Base-by-base conservation (phyloP, 2,329 filamentous ascomycete genomes). In the Ophiostoma sp. region DNA sequence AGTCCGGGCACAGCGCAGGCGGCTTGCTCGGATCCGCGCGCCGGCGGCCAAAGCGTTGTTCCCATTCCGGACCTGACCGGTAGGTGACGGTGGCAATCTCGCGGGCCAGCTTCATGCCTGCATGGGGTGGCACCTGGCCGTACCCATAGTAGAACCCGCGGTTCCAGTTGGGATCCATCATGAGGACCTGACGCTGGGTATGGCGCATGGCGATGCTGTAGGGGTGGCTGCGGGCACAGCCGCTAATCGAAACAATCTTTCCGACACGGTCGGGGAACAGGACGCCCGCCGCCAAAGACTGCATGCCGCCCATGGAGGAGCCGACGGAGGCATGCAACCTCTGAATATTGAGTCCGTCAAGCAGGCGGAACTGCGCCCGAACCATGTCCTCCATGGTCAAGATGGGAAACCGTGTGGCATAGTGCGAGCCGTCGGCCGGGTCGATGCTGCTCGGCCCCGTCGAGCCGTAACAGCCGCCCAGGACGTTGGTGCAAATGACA, bases 151-250 rank as follows among this genome's bases (percentile, higher is more conserved):
- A 98, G 84, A 95, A 97, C 1, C 96, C 96, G 48, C 96, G 90
- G 77, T 93, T 93, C 96, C 96, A 99, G 79, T 97, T 94, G 2
- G 95, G 94, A 79, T 99, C 96, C 92, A 98, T 98, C 95, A 99
- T 98, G 66, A 99, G 88, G 0, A 98, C 96, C 84, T 98, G 96
- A 36, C 96, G 91, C 83, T 99, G 96, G 0, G 95, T 97, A 83
- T 99, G 96, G 71, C 96, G 91, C 95, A 99, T 98, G 45, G 96
- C 96, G 80, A 99, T 97, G 82, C 95, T 97, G 84, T 99, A 99
- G 0, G 96, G 96, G 81, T 99, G 96, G 78, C 93, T 97, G 76
- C 96, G 88, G 0, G 95, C 96, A 81, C 96, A 99, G 15, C 95
- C 96, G 79, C 93, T 97, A 79, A 98, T 96, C 78, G 91, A 95